phyloP scores from a whole-genome alignment of 495 filamentous ascomycete species.

The Hypomontagnella submonticulosa region DNA sequence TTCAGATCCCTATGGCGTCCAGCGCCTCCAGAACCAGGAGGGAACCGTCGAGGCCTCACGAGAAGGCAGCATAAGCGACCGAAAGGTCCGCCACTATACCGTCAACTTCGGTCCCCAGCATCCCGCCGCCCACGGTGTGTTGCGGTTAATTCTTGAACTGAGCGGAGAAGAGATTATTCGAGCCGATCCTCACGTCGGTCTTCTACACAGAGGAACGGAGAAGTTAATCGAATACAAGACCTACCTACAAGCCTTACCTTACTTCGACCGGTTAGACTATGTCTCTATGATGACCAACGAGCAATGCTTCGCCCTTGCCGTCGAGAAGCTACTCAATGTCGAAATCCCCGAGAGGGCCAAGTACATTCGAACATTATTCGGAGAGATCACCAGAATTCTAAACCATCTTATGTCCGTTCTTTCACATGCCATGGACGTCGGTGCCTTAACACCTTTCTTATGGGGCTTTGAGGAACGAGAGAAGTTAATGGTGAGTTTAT shows the following conservation, averaged over 20 bases:
- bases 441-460: slow-evolving; percentile 96
- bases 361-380: slow-evolving; percentile 96
- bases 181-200: slow-evolving; percentile 94
- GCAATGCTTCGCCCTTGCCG: slow-evolving; percentile 93
- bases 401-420: slow-evolving; percentile 99
- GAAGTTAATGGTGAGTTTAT: slow-evolving; percentile 90
- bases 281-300: slow-evolving; percentile 99
- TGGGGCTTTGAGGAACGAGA: slow-evolving; percentile 99
- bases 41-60: slow-evolving; percentile 61
- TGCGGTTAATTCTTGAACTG: slow-evolving; percentile 96
- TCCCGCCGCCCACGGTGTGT: slow-evolving; percentile 97
- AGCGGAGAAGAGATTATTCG: slow-evolving; percentile 98
- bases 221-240: slow-evolving; percentile 99
- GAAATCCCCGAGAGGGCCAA: slow-evolving; percentile 97
- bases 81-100: slow-evolving; percentile 98
- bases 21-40: slow-evolving; percentile 57
- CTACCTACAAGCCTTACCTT: slow-evolving; percentile 96
- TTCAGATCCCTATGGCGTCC: slow-evolving; percentile 57
- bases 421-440: slow-evolving; percentile 99
- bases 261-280: slow-evolving; percentile 99
- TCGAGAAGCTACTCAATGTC: slow-evolving; percentile 98
- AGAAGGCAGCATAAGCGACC: slow-evolving; percentile 62
- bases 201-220: slow-evolving; percentile 97
- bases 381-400: slow-evolving; percentile 91
- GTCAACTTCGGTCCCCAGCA: slow-evolving; percentile 99